Conservation (phyloP, 371 early-diverging fungal species). For the Chytridiales sp. region DNA sequence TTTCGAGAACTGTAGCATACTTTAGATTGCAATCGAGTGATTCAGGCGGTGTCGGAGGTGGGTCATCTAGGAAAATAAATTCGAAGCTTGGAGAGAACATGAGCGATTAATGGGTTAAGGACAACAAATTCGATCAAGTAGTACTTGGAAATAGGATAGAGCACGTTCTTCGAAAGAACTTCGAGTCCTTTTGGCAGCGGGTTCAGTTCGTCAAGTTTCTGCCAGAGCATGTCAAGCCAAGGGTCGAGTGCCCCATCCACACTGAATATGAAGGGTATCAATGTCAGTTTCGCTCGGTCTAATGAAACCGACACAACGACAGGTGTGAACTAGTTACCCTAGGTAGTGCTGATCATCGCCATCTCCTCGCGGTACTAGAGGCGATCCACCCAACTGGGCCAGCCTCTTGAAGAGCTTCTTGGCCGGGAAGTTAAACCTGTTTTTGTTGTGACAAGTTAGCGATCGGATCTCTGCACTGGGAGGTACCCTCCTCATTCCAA, state of each 20-base stretch:
- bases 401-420: conserved; percentile 91
- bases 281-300: neutral
- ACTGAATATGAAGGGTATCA: conserved; percentile 39
- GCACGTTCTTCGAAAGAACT: conserved; percentile 58
- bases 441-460: neutral
- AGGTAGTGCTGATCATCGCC: conserved; percentile 97
- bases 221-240: conserved; percentile 79
- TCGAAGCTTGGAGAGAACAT: conserved; percentile 44
- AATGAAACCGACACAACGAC: too few species aligned
- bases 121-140: conserved; percentile 19
- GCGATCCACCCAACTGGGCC: conserved; percentile 81
- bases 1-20: conserved; percentile 21
- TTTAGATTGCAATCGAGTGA: neutral
- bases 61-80: conserved; percentile 41
- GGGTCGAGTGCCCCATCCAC: conserved; percentile 84
- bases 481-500: neutral
- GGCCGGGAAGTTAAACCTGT: conserved; percentile 93
- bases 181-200: conserved; percentile 60
- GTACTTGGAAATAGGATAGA: conserved; percentile 35
- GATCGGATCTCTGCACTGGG: neutral
- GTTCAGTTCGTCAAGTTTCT: conserved; percentile 51
- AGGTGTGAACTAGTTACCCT: conserved; percentile 60
- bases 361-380: conserved; percentile 74
- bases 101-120: conserved; percentile 22
- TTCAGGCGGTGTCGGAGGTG: neutral